phyloP scores from a whole-genome alignment of 1,284 basidiomycete species.

The Exobasidium cylindrosporum region DNA sequence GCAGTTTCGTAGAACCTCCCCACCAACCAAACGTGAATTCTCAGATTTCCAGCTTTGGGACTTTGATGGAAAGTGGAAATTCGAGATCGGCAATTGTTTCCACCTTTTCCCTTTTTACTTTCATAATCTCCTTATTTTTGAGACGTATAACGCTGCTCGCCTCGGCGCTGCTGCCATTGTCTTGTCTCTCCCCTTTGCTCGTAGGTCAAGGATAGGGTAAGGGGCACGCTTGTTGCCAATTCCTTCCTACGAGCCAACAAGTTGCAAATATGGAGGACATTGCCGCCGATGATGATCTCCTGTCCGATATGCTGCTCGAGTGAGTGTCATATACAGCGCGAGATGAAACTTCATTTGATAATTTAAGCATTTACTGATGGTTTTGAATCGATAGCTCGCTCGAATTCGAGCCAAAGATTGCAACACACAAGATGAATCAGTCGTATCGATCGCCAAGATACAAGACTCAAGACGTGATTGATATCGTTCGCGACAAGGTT shows the following conservation, averaged over 20 bases:
- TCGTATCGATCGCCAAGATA: constrained; percentile 47
- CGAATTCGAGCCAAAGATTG: constrained; percentile 52
- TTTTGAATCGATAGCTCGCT: constrained; percentile 30
- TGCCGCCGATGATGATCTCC: constrained; percentile 51
- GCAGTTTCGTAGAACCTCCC: too few relatives aligned
- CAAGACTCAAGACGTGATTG: constrained; percentile 38
- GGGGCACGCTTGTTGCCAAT: not conserved
- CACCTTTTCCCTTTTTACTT: not conserved
- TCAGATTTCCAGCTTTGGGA: too few relatives aligned
- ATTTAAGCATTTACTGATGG: not conserved
- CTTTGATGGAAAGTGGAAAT: too few relatives aligned
- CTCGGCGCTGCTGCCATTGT: not conserved
- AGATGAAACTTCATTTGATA: not conserved
- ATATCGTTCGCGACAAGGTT: constrained; percentile 41
- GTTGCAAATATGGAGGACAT: constrained; percentile 47
- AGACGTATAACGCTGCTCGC: too few relatives aligned
- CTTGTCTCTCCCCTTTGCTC: not conserved
- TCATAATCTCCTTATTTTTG: too few relatives aligned
- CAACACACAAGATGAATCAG: constrained; percentile 55
- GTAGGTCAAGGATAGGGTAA: not conserved
- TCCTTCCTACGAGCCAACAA: not conserved
- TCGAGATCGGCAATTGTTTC: too few relatives aligned
- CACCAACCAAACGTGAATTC: too few relatives aligned
- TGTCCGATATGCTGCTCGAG: constrained; percentile 53
- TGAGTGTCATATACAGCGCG: too few relatives aligned